These are phyloP conservation scores for Salix purpurea DNA, from an alignment of 345 rosid genomes.

Conservation along the genomic window DNA sequence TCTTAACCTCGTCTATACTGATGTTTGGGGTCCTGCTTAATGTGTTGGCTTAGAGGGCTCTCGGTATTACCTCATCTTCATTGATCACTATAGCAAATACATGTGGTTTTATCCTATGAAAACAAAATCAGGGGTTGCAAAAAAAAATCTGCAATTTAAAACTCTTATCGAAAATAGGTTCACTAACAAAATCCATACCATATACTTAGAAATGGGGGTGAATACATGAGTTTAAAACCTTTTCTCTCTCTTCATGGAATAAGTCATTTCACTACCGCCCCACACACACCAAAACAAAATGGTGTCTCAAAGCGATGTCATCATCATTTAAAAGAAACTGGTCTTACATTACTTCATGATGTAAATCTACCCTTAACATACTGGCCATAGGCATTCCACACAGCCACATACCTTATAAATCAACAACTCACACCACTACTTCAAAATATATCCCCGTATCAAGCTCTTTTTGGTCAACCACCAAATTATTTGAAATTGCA, in stretches of 20 bases:
- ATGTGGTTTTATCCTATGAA: neutral
- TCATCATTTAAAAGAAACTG: neutral
- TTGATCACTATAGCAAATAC: neutral
- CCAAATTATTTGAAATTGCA: neutral
- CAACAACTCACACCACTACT: neutral
- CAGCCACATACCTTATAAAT: neutral
- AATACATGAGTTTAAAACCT: too few relatives aligned
- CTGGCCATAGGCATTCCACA: neutral
- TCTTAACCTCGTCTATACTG: neutral
- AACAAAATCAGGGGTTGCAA: neutral
- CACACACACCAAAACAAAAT: neutral
- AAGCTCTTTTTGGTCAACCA: too few relatives aligned
- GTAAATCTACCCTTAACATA: neutral
- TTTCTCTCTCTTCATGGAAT: neutral
- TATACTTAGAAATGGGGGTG: neutral
- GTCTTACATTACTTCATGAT: neutral
- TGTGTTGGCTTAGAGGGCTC: neutral
- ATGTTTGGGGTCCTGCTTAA: neutral
- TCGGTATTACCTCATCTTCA: too few relatives aligned
- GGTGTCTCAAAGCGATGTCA: neutral
- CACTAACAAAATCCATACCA: neutral
- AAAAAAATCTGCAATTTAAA: neutral
- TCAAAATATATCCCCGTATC: neutral
- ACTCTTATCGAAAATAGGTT: rapidly evolving
- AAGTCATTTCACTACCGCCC: neutral